Conservation (phyloP, 352 stramenopile genomes). For the Paralagenidium karlingii region DNA sequence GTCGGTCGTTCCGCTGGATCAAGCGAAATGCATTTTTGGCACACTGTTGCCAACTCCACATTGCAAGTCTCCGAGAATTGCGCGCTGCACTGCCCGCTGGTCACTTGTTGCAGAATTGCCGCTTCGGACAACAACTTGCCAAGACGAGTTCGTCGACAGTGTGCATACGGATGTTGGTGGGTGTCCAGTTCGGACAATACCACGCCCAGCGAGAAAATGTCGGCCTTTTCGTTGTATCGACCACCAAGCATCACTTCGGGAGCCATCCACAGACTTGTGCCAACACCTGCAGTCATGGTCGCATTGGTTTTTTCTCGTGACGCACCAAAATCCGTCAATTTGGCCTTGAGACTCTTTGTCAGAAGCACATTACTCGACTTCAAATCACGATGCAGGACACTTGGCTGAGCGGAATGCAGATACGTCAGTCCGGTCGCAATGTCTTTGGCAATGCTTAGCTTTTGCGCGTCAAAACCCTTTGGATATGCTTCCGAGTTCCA, state of each 20-base stretch:
- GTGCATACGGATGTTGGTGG: conserved; percentile 32
- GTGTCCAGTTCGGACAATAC: conserved; percentile 73
- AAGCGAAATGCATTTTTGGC: too few relatives aligned
- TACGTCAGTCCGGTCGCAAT: conserved; percentile 58
- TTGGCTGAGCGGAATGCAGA: conserved; percentile 49
- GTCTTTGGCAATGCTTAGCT: conserved; percentile 78
- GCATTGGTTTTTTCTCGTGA: conserved; percentile 57
- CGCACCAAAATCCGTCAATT: conserved; percentile 73
- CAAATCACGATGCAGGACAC: conserved; percentile 58
- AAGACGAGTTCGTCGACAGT: conserved; percentile 20
- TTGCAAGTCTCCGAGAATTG: too few relatives aligned
- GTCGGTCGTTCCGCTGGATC: too few relatives aligned
- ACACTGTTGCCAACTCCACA: too few relatives aligned
- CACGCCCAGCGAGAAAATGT: conserved; percentile 81
- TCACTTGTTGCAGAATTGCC: conserved; percentile 49
- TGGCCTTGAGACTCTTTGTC: conserved; percentile 54
- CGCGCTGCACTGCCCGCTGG: conserved; percentile 31
- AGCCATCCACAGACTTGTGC: conserved; percentile 71
- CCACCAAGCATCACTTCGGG: conserved; percentile 79
- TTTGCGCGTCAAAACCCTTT: too few relatives aligned
- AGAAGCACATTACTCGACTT: conserved; percentile 64
- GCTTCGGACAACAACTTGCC: conserved; percentile 40
- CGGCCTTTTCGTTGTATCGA: conserved; percentile 74
- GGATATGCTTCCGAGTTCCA: conserved; percentile 54
- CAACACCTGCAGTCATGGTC: conserved; percentile 62